Evolutionary conservation across 768 basidiomycete genomes (phyloP), one percentile per base, ranked within the genome.

Genomic region (Suillus hirtellus): DNA sequence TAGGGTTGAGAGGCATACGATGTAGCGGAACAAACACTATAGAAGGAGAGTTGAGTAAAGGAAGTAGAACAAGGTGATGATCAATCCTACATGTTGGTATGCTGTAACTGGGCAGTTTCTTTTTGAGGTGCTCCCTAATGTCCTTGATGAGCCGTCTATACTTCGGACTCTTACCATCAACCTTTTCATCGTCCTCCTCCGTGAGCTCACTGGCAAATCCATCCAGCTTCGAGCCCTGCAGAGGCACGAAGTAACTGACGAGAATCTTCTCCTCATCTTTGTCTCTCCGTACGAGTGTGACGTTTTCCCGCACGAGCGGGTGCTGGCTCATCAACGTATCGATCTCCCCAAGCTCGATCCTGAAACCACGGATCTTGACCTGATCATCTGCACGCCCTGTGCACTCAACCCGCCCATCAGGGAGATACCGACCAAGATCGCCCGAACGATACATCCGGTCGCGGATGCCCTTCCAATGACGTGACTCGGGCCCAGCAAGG

Each of bases 231-330:
- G 85, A 78, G 0, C 87, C 87, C 40, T 88, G 86, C 44, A 95
- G 77, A 14, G 97, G 96, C 17, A 99, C 97, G 68, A 99, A 93
- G 75, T 99, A 99, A 75, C 92, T 93, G 66, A 99, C 91, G 35
- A 99, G 86, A 40, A 98, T 95, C 81, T 99, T 99, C 79, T 99
- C 97, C 77, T 99, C 97, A 76, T 98, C 94, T 81, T 99, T 99
- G 80, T 99, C 96, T 73, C 96, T 82, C 68, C 96, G 81, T 50
- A 99, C 96, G 44, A 99, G 84, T 2, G 97, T 99, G 60, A 99
- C 96, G 73, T 99, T 99, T 78, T 99, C 97, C n/a, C 96, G 82
- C 2, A 99, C 87, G 21, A 94, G 84, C 9, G 93, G 90, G 73
- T 99, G 96, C 70, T 95, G 89, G 69, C 91, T 92, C 62, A 99